phyloP scores from a whole-genome alignment of 306 rosid species.

The Dalbergia cochinchinensis region DNA sequence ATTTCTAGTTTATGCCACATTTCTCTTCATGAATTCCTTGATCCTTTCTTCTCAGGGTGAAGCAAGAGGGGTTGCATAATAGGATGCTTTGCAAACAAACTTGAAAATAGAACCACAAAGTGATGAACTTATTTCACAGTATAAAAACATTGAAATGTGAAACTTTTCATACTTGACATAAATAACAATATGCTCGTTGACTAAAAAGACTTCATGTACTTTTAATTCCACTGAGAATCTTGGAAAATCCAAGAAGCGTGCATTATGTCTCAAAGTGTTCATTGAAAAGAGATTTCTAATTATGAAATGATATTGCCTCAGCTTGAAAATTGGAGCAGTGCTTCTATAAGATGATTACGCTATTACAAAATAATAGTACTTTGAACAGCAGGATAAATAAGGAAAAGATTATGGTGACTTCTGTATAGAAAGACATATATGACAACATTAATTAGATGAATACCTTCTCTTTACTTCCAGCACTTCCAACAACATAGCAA shows the following conservation, averaged over 20 bases:
- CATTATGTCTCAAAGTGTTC: neutral
- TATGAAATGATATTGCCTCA: neutral
- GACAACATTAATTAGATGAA: neutral
- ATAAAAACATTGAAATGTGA: neutral
- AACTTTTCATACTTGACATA: neutral
- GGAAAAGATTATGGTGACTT: neutral
- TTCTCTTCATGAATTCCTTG: neutral
- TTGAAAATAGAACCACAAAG: neutral
- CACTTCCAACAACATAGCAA: slow-evolving; percentile 60
- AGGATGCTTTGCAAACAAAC: neutral
- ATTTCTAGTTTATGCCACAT: no score
- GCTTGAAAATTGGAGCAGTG: neutral
- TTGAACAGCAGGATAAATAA: neutral
- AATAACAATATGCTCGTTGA: neutral
- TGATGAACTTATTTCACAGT: neutral
- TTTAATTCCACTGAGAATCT: neutral
- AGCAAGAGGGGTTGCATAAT: neutral
- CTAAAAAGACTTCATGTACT: neutral
- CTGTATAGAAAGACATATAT: neutral
- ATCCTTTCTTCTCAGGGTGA: neutral
- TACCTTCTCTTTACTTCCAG: slow-evolving; percentile 60
- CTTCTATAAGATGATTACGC: neutral
- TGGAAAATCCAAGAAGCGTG: neutral
- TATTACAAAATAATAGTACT: neutral
- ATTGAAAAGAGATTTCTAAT: neutral